Percentiles rank a stretch among this genome's conserved stretches.
phyloP scores from a whole-genome alignment of 2,329 filamentous ascomycete species.

The Ophiognomonia clavigignenti-juglandacearum region DNA sequence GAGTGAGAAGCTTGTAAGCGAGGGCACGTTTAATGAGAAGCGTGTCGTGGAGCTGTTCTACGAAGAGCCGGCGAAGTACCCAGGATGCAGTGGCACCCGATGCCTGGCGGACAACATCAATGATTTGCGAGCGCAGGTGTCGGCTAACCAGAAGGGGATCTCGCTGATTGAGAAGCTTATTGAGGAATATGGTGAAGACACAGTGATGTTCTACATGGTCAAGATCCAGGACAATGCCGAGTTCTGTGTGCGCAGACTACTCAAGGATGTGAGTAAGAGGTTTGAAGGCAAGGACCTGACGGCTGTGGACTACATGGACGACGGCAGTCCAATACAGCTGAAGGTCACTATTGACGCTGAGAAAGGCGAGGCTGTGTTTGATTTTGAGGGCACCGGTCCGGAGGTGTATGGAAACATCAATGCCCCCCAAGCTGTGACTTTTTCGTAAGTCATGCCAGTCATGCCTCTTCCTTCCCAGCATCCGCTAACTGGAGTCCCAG shows the following conservation, averaged over 20 bases:
- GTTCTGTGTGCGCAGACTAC: slow-evolving; percentile 65
- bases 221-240: slow-evolving; percentile 80
- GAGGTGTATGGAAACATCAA: slow-evolving; percentile 76
- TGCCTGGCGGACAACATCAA: slow-evolving; percentile 80
- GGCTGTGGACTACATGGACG: slow-evolving; percentile 81
- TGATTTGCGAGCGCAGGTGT: slow-evolving; percentile 81
- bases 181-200: slow-evolving; percentile 69
- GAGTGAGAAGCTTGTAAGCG: slow-evolving; percentile 67
- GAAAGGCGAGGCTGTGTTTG: slow-evolving; percentile 72
- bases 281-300: slow-evolving; percentile 68
- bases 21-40: slow-evolving; percentile 72
- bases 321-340: slow-evolving; percentile 72
- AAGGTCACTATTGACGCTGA: slow-evolving; percentile 69
- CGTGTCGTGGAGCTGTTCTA: slow-evolving; percentile 68
- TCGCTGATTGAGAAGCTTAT: slow-evolving; percentile 70
- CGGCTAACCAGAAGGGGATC: slow-evolving; percentile 83
- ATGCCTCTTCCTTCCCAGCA: slow-evolving; percentile 3
- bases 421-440: slow-evolving; percentile 72
- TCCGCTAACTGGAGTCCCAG: slow-evolving; percentile 22
- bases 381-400: slow-evolving; percentile 70
- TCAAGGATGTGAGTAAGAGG: slow-evolving; percentile 65
- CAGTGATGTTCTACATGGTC: slow-evolving; percentile 79
- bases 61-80: slow-evolving; percentile 67
- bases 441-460: slow-evolving; percentile 32
- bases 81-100: slow-evolving; percentile 72